Base-by-base conservation (phyloP, 768 basidiomycete species). In the Leccinum uliginosum region DNA sequence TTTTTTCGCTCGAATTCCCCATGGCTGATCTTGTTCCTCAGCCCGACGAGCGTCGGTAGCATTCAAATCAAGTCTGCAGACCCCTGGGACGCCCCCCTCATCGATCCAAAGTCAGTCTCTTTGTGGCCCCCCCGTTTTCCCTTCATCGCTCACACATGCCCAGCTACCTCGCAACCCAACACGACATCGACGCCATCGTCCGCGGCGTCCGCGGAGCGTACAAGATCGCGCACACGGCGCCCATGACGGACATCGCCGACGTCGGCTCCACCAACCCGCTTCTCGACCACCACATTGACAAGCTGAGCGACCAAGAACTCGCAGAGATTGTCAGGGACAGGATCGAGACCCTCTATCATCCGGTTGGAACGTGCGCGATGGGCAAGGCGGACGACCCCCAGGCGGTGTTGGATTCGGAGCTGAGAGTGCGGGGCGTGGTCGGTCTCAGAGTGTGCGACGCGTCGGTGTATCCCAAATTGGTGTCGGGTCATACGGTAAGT, bases 361-460 rank as follows among this genome's bases (percentile, higher is more conserved):
- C 78, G 0, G 57, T 73, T 56, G 75, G 75, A 54, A 74, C 77
- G 1, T 67, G 72, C 59, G 30, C 59, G 38, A 67, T 76, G 71
- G 56, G 78, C 66, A 63, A 71, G 65, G 62, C 73, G 70, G 79
- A 74, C 68, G 17, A 77, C 64, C 52, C 61, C 55, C 30, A 63
- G 47, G 76, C 79, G 6, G 80, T 80, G 0, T 70, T 82, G 49
- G 78, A 81, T 47, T 34, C 79, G 24, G 61, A 67, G 50, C 56
- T 82, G 56, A 59, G 66, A 23, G 79, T 83, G 34, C 70, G 79
- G 40, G 81, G 80, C 4, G 62, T 73, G 5, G 62, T 65, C 51
- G 71, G 74, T 49, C 69, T 82, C 48, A 57, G 81, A 17, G 71
- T 83, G 14, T 79, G 70, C 17, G 81, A 82, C 59, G 79, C 78